Base-by-base conservation (phyloP, 441 rosid genomes). In the Omphalea diandra region DNA sequence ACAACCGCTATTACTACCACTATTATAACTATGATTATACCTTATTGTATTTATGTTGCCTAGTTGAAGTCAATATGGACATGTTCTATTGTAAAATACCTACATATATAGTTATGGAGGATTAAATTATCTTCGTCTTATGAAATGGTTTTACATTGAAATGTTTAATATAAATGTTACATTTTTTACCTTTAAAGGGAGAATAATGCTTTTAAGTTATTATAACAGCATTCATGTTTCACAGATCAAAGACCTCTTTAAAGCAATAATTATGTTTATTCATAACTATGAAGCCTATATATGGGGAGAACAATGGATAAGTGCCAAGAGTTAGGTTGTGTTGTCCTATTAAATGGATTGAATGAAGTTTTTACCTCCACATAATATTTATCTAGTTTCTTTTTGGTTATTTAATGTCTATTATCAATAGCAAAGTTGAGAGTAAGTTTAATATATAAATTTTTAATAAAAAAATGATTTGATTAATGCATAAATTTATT, bases 241-340 rank as follows among this genome's bases (percentile, higher is more conserved):
- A 46, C 78, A 91, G 97, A 84, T 96, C 66, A 91, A 90, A 75
- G 97, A 87, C 5, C 90, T 90, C 79, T 98, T 98, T 68, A 93
- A 87, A 81, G 71, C 97, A 70, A 96, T 97, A 22, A 96, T 97
- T 38, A 97, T 96, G 67, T 93, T 96, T 78, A 98, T 96, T 68
- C 93, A 94, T 72, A 96, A 93, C 77, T 98, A 96, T 44, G 99
- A 96, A 53, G 74, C 93, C 78, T 93, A 88, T 75, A 76, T 88
- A 63, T 96, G 98, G 99, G 98, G 98, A 72, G 97, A 96, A 75
- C 82, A 97, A 70, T 96, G 99, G 99, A 96, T 96, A 83, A 90
- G 75, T 82, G 98, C 97, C 73, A 95, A 95, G 86, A 93, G 97
- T 49, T 97, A 95, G 99, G 99, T 95, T 76, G 82, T 77, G 67